phyloP scores from a whole-genome alignment of 2,329 filamentous ascomycete genomes.

The Colletotrichum sp. region DNA sequence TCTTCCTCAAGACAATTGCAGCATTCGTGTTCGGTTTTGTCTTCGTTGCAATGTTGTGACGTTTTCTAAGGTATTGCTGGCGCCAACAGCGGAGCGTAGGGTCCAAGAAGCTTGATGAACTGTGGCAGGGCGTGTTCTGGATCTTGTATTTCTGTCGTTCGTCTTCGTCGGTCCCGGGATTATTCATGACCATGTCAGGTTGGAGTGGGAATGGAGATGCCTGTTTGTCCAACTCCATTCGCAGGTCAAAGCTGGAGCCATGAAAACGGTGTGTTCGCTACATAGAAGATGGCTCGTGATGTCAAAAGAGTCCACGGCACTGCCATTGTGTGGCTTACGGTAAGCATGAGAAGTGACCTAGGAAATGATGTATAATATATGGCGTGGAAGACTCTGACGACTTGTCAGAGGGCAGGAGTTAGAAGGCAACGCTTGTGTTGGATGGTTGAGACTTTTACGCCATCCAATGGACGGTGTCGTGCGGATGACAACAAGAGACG shows the following conservation, averaged over 20 bases:
- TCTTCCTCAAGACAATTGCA: not conserved
- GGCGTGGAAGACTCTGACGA: no score
- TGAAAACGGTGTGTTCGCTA: not conserved
- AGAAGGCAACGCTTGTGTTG: not conserved
- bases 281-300: no score
- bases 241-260: no score
- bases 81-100: accelerated
- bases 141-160: not conserved
- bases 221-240: no score
- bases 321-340: not conserved
- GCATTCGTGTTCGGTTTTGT: no score
- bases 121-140: no score
- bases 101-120: not conserved
- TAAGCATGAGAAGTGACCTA: not conserved
- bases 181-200: not conserved
- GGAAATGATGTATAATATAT: not conserved
- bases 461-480: no score
- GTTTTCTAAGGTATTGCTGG: not conserved
- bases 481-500: no score
- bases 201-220: no score
- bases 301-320: no score
- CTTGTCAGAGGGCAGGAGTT: no score
- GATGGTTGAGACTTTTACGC: not conserved
- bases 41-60: not conserved
- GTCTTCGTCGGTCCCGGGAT: accelerated